Evolutionary conservation across 2,329 filamentous ascomycete genomes (phyloP).

Genomic region (Waltergamsia citrina): DNA sequence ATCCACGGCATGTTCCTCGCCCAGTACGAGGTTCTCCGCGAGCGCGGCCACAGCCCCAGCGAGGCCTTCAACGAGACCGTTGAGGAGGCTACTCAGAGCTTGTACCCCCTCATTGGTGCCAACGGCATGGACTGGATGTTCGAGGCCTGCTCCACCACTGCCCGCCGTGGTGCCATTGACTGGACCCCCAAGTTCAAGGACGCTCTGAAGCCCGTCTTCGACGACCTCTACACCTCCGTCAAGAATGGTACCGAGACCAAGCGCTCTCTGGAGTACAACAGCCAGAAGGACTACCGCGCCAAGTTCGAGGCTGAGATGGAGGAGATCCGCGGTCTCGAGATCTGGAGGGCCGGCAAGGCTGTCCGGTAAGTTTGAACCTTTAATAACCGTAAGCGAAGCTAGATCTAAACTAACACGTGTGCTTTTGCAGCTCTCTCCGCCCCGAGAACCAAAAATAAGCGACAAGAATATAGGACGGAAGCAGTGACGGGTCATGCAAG

Average conservation of each 20-base stretch:
- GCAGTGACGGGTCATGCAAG: not conserved
- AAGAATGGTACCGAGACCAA: conserved; percentile 87
- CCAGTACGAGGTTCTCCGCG: conserved; percentile 99
- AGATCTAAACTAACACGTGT: conserved; percentile 13
- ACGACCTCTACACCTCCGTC: conserved; percentile 91
- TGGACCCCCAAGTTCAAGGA: conserved; percentile 98
- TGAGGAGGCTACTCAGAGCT: conserved; percentile 95
- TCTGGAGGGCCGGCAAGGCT: conserved; percentile 98
- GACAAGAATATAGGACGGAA: not conserved
- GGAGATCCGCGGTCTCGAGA: conserved; percentile 96
- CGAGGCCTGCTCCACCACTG: conserved; percentile 97
- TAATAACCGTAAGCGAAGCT: not conserved
- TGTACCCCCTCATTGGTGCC: conserved; percentile 95
- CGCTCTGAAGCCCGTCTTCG: conserved; percentile 97
- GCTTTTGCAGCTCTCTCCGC: conserved; percentile 53
- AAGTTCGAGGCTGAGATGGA: conserved; percentile 97
- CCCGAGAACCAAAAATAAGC: conserved; percentile 76
- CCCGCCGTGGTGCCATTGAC: conserved; percentile 96
- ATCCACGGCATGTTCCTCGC: conserved; percentile 99
- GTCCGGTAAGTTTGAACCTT: conserved; percentile 58
- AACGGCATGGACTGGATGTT: conserved; percentile 99
- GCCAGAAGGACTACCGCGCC: conserved; percentile 90
- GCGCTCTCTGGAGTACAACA: conserved; percentile 95
- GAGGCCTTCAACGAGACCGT: conserved; percentile 99
- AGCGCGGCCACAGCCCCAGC: conserved; percentile 93